A percentile compares a stretch with the other conserved stretches of the same genome.
These are phyloP conservation scores for Fomitopsis pinicola DNA, from an alignment of 1,284 basidiomycete species.

Conservation along the genomic window DNA sequence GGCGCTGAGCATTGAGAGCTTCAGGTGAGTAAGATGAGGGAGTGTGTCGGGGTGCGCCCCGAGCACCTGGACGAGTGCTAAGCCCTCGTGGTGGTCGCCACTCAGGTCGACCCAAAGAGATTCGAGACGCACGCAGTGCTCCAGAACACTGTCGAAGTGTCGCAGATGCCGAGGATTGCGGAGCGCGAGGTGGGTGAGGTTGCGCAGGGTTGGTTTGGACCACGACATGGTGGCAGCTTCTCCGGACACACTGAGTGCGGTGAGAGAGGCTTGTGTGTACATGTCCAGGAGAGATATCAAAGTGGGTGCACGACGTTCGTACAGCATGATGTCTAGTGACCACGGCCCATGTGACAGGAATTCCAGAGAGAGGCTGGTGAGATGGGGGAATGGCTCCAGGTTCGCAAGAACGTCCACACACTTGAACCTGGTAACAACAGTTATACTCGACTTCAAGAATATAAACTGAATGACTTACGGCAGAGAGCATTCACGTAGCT, in stretches of 20 bases:
- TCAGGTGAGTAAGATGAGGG: background rate
- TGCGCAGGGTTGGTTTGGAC: background rate
- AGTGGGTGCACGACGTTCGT: too few relatives aligned
- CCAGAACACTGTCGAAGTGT: background rate
- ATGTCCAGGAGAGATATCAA: too few relatives aligned
- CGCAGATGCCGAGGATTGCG: background rate
- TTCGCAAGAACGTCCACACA: too few relatives aligned
- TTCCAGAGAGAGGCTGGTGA: too few relatives aligned
- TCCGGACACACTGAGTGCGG: too few relatives aligned
- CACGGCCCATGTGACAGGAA: too few relatives aligned
- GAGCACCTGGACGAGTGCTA: background rate
- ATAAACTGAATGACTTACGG: background rate
- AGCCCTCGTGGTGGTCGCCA: background rate
- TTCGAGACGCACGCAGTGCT: background rate
- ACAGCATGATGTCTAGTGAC: too few relatives aligned
- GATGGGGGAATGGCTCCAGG: too few relatives aligned
- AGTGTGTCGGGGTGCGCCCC: background rate
- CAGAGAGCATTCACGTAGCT: background rate
- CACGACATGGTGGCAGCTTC: background rate
- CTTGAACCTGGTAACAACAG: too few relatives aligned
- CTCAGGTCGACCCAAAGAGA: background rate
- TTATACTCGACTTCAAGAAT: too few relatives aligned
- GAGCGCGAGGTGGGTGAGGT: background rate
- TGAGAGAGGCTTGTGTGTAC: too few relatives aligned
- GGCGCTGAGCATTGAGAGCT: background rate